These are phyloP conservation scores for Penicillium sp. DNA, from an alignment of 2,329 filamentous ascomycete species.

Conservation along the genomic window DNA sequence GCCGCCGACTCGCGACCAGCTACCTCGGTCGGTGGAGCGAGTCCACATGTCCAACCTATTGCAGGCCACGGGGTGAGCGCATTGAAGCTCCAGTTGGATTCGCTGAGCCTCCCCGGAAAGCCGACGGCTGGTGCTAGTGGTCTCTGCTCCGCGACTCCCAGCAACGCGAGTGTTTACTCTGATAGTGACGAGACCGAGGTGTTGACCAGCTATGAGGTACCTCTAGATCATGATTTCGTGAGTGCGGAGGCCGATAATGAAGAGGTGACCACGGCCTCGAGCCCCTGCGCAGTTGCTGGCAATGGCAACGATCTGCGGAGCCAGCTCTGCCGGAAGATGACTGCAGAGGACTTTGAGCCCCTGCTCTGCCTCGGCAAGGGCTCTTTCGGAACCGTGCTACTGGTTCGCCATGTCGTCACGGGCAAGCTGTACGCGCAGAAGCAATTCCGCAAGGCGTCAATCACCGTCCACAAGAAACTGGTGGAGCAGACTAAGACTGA, in stretches of 20 bases:
- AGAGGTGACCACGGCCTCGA: constrained; percentile 41
- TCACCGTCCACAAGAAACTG: constrained; percentile 93
- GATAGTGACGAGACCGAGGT: constrained; percentile 69
- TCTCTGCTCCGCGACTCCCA: constrained; percentile 50
- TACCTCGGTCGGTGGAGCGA: constrained; percentile 38
- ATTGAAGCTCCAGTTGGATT: constrained; percentile 79
- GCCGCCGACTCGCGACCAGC: constrained; percentile 20
- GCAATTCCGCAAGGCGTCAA: constrained; percentile 95
- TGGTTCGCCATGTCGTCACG: constrained; percentile 87
- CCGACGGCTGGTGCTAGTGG: constrained; percentile 60
- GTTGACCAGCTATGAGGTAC: constrained; percentile 83
- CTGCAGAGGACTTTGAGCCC: constrained; percentile 84
- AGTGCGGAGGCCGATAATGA: constrained; percentile 58
- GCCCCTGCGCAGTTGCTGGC: constrained; percentile 21
- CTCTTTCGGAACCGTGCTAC: constrained; percentile 89
- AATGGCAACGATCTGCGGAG: constrained; percentile 61
- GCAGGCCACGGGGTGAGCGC: constrained; percentile 74
- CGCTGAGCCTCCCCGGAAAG: constrained; percentile 68
- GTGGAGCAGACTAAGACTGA: constrained; percentile 98
- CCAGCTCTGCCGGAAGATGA: constrained; percentile 77
- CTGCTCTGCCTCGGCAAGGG: constrained; percentile 94
- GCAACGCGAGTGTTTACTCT: constrained; percentile 64
- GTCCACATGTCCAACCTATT: constrained; percentile 56
- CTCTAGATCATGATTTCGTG: constrained; percentile 81
- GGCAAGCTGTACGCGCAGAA: constrained; percentile 96